Base-by-base conservation (phyloP, 495 filamentous ascomycete genomes). In the Cudoniella acicularis region DNA sequence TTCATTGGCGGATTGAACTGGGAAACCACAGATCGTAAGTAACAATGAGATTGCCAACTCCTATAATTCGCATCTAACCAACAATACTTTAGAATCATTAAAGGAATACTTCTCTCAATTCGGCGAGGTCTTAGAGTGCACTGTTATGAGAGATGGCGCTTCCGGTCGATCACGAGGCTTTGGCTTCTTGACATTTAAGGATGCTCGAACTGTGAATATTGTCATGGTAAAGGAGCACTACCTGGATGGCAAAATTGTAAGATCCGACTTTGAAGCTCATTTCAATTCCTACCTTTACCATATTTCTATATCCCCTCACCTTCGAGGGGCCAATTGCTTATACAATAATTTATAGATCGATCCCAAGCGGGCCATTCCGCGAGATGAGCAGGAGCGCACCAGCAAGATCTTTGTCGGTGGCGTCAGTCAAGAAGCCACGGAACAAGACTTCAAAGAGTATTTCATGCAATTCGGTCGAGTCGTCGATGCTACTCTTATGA, bases 191-290 rank as follows among this genome's bases (percentile, higher is more conserved):
- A 98, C 95, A 4, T 98, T 98, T 80, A 92, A 89, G 64, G 94
- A 98, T 68, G 89, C 94, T 18, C 94, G 93, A 72, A 96, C 90
- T 11, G 94, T 98, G 62, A 98, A 98, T 70, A 96, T 92, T 62
- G 94, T 98, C 40, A 98, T 98, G 94, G 94, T 98, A 61, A 98
- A 98, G 77, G 94, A 98, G 69, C 94, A 98, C 72, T 96, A 91
- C 65, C 79, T 98, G 16, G 94, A 98, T 74, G 94, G 95, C 52
- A 98, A 98, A 70, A 96, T 98, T 73, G 94, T 98, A 82, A 81
- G 92, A 72, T 48, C 42, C 18, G 9, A 46, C 20, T 41, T 61
- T 16, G 45, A 58, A 25, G 47, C 56, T 63, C 23, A 26, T 55
- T 2, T 26, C 21, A 49, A 54, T 54, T 62, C 49, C 36, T 47